These are phyloP conservation scores for Alectoria sarmentosa DNA, from an alignment of 495 filamentous ascomycete genomes.

Conservation along the genomic window DNA sequence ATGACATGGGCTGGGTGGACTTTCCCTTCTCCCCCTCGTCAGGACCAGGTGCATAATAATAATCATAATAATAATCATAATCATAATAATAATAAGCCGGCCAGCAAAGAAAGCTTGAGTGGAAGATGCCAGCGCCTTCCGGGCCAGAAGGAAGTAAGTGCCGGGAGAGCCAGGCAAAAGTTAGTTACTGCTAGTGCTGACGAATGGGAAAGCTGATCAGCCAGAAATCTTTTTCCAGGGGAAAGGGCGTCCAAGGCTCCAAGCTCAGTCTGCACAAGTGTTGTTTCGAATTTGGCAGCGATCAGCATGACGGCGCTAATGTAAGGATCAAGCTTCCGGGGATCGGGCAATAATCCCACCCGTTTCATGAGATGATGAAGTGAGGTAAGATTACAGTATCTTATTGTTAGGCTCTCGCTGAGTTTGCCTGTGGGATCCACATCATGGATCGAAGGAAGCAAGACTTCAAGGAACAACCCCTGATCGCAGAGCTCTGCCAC, in stretches of 20 bases:
- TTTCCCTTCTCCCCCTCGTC: neutral
- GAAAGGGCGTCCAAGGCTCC: neutral
- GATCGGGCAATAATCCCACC: neutral
- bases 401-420: too few relatives aligned
- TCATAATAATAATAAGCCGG: too few relatives aligned
- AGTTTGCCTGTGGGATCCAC: too few relatives aligned
- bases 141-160: neutral
- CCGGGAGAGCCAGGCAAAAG: neutral
- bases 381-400: too few relatives aligned
- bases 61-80: too few relatives aligned
- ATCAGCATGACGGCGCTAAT: constrained; percentile 1
- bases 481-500: neutral
- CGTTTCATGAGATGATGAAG: too few relatives aligned
- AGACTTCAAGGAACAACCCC: neutral
- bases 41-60: too few relatives aligned
- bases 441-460: too few relatives aligned
- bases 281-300: neutral
- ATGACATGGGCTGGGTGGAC: neutral
- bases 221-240: neutral
- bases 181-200: neutral
- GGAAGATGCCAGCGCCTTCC: neutral
- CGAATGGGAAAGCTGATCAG: neutral
- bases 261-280: neutral
- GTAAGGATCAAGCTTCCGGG: neutral
- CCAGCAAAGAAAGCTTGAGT: neutral